Percentiles rank a stretch among this genome's conserved stretches.
Conservation (phyloP, 805 yeast species). For the Sugiyamaella americana region DNA sequence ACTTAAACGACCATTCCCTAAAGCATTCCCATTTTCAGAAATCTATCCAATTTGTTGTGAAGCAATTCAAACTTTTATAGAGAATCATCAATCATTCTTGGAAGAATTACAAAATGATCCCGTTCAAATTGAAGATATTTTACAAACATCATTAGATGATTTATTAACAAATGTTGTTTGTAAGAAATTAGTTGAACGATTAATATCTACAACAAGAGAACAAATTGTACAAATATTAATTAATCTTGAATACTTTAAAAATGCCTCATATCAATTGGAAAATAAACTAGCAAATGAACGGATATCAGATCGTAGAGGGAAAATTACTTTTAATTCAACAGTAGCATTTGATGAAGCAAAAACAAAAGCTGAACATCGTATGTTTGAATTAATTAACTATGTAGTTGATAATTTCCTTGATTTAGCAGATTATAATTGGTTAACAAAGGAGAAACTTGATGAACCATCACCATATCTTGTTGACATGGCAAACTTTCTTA, state of each 20-base stretch:
- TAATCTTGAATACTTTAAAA: conserved; percentile 79
- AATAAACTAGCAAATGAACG: conserved; percentile 35
- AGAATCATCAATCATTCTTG: conserved; percentile 58
- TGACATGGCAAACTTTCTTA: conserved; percentile 80
- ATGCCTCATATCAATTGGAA: conserved; percentile 63
- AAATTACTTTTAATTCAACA: conserved; percentile 46
- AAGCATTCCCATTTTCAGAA: conserved; percentile 79
- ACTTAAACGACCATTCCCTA: conserved; percentile 41
- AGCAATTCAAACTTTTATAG: conserved; percentile 58
- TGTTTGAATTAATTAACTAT: conserved; percentile 76
- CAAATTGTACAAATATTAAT: conserved; percentile 84
- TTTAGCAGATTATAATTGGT: conserved; percentile 83
- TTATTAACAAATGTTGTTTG: conserved; percentile 66
- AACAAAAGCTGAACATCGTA: conserved; percentile 67
- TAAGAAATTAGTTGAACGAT: conserved; percentile 51
- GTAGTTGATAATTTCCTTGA: conserved; percentile 76
- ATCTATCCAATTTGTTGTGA: conserved; percentile 84
- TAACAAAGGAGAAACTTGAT: conserved; percentile 40
- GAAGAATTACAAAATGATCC: conserved; percentile 57
- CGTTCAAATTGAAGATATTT: conserved; percentile 52
- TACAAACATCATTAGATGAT: conserved; percentile 57
- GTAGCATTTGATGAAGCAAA: conserved; percentile 52
- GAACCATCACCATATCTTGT: conserved; percentile 70
- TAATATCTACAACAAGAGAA: conserved; percentile 74
- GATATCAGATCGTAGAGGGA: conserved; percentile 33